Base-by-base conservation (phyloP, 2,329 filamentous ascomycete species). In the Ophiostoma populinum region DNA sequence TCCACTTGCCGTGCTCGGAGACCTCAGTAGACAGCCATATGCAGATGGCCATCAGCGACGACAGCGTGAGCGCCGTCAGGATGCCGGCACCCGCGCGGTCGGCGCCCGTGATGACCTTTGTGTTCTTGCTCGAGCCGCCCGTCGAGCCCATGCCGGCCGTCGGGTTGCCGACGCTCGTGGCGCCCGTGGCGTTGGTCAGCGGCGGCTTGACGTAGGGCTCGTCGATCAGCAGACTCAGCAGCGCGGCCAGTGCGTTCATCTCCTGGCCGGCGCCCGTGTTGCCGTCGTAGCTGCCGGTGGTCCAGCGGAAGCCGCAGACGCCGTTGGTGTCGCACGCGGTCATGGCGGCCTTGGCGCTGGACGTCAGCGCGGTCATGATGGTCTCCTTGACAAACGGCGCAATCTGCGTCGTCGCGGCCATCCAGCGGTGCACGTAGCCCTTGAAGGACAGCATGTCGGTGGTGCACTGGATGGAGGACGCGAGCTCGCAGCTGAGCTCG, bases 31-130 rank as follows among this genome's bases (percentile, higher is more conserved):
- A 18, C 31, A 42, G 15, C 42, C 42, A 68, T 3, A 53, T 25
- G 7, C 61, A 47, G n/a, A 67, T 67, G 2, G 61, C 62, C 17
- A 76, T 39, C 26, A 79, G 55, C 7, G 60, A 53, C 9, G 63
- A 48, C 1, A 80, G 49, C 3, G 75, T 51, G 9, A 74, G 37
- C 4, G 70, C 53, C 12, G 79, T 85, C 35, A 62, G 44, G 40
- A 83, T 67, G 12, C 69, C 68, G 30, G 78, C 80, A 7, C 78
- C 81, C 8, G 70, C 76, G 43, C 59, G 68, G 47, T 85, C 79
- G 6, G 62, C 71, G 1, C 59, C 60, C 2, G 67, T 69, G 21
- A 75, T 21, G 16, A 29, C 21, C 20, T 11, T 19, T 10, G 78
- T 55, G 10, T 8, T 5, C 10, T 19, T 20, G 29, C 9, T 9